Evolutionary conservation across 495 filamentous ascomycete species (phyloP), one percentile per base, ranked within the genome.

Genomic region (Penicillium turbatum): DNA sequence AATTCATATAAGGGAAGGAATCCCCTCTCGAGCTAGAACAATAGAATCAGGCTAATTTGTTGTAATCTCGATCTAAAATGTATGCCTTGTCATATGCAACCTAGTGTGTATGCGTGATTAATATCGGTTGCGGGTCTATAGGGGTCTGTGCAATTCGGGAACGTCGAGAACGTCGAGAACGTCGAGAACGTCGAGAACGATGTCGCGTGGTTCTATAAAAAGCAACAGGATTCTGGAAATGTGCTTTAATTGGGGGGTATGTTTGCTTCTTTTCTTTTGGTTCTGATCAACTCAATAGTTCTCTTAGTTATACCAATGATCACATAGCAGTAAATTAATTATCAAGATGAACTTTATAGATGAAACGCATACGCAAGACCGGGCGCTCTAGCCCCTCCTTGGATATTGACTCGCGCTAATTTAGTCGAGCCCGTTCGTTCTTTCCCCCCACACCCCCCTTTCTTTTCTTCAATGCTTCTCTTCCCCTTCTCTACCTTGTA

Each of bases 341-440:
- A 17, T 36, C n/a, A 40, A 11, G 11, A 39, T 10, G 6, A 9
- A 15, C n/a, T 7, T 6, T 42, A 8, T 42, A 42, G 24, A 43
- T 43, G 41, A 44, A 44, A 31, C 41, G 29, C 26, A 31, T 27
- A 5, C 26, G 37, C 37, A 19, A 24, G 13, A 37, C 35, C n/a
- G 6, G 2, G 35, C 30, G 15, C 26, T 44, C 41, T 44, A 44
- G 41, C 27, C 41, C 16, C 41, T 44, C 41, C 26, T 4, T 2
- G 41, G 41, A 44, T 30, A 30, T 44, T 44, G 41, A 29, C n/a
- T 40, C 38, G 41, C 41, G 41, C 41, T 44, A 44, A 44, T 29
- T 30, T 46, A 32, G 43, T 32, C 41, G 26, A 15, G 7, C 5
- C n/a, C 36, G 36, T 39, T 39, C n/a, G 16, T 40, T 24, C 21